Conservation (phyloP, 129 eudicot genomes). For the Flaveria bidentis region DNA sequence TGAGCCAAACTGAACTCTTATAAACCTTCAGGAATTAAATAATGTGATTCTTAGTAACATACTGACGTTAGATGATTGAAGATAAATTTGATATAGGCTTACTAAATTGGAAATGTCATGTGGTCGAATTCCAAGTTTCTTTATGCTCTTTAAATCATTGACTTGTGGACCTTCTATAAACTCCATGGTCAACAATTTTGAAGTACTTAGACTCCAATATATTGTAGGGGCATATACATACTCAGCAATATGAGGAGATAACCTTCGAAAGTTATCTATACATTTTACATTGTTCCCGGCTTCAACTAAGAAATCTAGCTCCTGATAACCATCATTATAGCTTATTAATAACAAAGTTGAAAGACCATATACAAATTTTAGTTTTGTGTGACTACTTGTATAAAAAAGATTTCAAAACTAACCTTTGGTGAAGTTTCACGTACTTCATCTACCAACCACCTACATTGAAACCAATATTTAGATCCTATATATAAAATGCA, state of each 20-base stretch:
- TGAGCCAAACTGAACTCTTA: conserved; percentile 14
- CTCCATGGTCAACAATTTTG: conserved; percentile 92
- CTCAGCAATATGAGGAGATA: conserved; percentile 90
- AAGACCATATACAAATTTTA: not conserved
- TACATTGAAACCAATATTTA: conserved; percentile 33
- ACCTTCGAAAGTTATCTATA: conserved; percentile 84
- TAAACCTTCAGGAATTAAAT: conserved; percentile 15
- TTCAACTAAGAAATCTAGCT: conserved; percentile 87
- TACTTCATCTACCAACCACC: conserved; percentile 97
- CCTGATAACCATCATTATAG: conserved; percentile 59
- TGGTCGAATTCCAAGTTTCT: conserved; percentile 67
- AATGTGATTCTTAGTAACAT: conserved; percentile 19
- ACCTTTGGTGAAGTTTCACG: conserved; percentile 92
- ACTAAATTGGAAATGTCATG: conserved; percentile 76
- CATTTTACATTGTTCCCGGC: conserved; percentile 87
- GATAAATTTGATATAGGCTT: conserved; percentile 25
- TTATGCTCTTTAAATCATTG: conserved; percentile 62
- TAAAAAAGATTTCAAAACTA: conserved; percentile 11
- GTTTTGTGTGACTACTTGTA: not conserved
- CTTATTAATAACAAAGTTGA: conserved; percentile 26
- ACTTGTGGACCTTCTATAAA: conserved; percentile 85
- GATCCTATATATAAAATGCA: not conserved
- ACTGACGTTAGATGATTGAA: not conserved
- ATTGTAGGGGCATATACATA: conserved; percentile 73
- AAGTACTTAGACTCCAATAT: conserved; percentile 76